Evolutionary conservation across 2,329 filamentous ascomycete genomes (phyloP).

Genomic region (Aspergillus quadricinctus): DNA sequence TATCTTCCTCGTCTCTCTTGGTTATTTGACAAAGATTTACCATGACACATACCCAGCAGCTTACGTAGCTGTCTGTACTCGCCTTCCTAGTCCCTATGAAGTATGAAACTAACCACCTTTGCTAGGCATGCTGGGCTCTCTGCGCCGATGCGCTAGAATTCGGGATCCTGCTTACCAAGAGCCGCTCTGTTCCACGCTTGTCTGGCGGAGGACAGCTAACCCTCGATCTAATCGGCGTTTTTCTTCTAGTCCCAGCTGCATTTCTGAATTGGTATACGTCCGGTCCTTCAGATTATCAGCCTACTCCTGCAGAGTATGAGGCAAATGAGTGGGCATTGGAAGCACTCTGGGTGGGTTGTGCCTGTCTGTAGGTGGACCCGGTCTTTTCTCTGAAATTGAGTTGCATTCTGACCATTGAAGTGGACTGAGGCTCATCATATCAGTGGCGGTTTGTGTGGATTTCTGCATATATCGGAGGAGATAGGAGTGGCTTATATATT

Average conservation of each 20-base stretch:
- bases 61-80: neutral
- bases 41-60: neutral
- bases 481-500: no score
- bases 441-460: neutral
- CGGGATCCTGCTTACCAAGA: neutral
- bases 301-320: neutral
- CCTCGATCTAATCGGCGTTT: neutral
- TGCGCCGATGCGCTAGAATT: neutral
- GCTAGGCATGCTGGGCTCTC: neutral
- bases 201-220: neutral
- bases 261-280: neutral
- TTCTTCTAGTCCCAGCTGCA: neutral
- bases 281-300: neutral
- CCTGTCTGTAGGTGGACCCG: neutral
- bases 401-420: neutral
- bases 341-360: neutral
- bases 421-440: neutral
- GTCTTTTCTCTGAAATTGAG: neutral
- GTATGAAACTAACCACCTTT: neutral
- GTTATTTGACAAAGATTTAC: neutral
- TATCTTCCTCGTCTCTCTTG: neutral
- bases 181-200: neutral
- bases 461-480: neutral
- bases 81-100: neutral
- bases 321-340: neutral